These are phyloP conservation scores for Stachybotrys chlorohalonatus DNA, from an alignment of 2,329 filamentous ascomycete genomes.

Conservation along the genomic window DNA sequence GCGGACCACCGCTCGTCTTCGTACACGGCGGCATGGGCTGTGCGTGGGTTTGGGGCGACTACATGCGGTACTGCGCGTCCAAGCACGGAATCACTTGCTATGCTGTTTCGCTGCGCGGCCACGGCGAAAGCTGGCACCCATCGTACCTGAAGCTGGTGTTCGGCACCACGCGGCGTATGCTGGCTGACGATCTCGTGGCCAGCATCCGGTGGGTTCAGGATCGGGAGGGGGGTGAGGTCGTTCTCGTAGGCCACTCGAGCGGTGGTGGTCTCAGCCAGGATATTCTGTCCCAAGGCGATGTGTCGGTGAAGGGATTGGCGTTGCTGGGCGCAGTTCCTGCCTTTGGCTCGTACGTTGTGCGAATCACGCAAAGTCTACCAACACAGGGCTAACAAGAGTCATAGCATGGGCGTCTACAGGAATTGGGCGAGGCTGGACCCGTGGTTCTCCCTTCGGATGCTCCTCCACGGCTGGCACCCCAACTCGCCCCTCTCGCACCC, in stretches of 20 bases:
- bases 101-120: conserved; percentile 42
- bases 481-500: conserved; percentile 43
- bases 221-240: conserved; percentile 18
- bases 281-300: conserved; percentile 29
- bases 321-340: conserved; percentile 38
- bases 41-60: conserved; percentile 43
- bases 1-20: conserved; percentile 35
- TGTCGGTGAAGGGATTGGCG: conserved; percentile 32
- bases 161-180: conserved; percentile 28
- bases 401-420: conserved; percentile 32
- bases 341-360: conserved; percentile 20
- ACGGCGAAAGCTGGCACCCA: conserved; percentile 43
- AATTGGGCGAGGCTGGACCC: conserved; percentile 39
- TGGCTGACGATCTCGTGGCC: conserved; percentile 34
- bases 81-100: conserved; percentile 37
- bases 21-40: conserved; percentile 45
- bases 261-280: conserved; percentile 42
- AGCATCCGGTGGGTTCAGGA: conserved; percentile 28
- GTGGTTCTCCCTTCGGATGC: conserved; percentile 35
- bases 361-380: neutral
- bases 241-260: conserved; percentile 42
- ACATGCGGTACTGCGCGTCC: conserved; percentile 37
- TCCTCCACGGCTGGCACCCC: conserved; percentile 38
- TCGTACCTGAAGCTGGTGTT: conserved; percentile 39
- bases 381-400: conserved; percentile 1